Percentiles rank a stretch among this genome's conserved stretches.
Conservation (phyloP, 2,329 filamentous ascomycete genomes). For the Aspergillus sp. region DNA sequence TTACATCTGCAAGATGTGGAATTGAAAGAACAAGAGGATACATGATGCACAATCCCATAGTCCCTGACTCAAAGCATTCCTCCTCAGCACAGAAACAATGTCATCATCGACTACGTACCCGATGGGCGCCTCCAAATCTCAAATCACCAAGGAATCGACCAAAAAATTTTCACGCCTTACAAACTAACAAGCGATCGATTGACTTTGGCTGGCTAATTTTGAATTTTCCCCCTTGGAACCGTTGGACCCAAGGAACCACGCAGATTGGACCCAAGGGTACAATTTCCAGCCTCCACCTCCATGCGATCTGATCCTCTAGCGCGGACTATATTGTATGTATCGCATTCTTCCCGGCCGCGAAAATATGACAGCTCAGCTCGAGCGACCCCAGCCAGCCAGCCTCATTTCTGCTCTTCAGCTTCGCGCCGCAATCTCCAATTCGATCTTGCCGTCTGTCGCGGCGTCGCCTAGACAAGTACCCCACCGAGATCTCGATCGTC, state of each 20-base stretch:
- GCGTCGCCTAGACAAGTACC: background rate
- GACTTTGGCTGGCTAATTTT: background rate
- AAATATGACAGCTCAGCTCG: constrained; percentile 19
- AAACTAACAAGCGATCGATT: background rate
- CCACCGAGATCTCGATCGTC: constrained; percentile 7
- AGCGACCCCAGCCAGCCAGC: background rate
- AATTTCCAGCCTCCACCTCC: constrained; percentile 2
- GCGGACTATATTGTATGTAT: constrained; percentile 17
- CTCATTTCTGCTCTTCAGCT: background rate
- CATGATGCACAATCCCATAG: background rate
- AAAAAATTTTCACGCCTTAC: background rate
- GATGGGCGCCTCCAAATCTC: background rate
- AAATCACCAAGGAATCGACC: background rate
- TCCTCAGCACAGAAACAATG: background rate
- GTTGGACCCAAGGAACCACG: background rate
- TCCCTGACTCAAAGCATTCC: background rate
- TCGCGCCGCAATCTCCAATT: background rate
- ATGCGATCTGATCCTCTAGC: background rate
- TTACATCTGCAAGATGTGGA: background rate
- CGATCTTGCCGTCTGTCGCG: background rate
- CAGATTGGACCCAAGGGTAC: background rate
- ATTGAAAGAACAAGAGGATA: background rate
- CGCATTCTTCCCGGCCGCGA: constrained; percentile 3
- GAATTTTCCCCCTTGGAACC: constrained; percentile 5
- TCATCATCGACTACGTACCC: constrained; percentile 18